These are phyloP conservation scores for Arthrobotrys iridis DNA, from an alignment of 2,329 filamentous ascomycete species.

Conservation along the genomic window DNA sequence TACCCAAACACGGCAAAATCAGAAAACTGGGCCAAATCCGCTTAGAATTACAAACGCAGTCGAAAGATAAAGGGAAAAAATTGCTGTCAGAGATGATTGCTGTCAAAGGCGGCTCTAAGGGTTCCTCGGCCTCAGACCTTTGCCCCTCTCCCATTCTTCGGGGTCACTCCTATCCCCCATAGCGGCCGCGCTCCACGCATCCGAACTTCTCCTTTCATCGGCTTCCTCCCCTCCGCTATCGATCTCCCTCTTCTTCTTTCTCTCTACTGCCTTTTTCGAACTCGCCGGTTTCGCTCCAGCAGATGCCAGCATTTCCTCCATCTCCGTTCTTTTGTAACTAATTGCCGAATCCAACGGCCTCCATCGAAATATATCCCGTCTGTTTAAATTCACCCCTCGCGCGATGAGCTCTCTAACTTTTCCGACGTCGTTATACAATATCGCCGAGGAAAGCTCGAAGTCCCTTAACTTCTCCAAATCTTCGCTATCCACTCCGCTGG, in stretches of 20 bases:
- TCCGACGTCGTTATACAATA: constrained; percentile 1
- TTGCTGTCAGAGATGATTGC: not conserved
- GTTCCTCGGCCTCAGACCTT: not conserved
- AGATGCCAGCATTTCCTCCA: not conserved
- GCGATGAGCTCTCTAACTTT: constrained; percentile 7
- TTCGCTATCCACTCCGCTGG: not conserved
- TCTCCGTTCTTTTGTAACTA: not conserved
- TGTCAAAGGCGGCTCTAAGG: not conserved
- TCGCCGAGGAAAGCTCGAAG: constrained; percentile 10
- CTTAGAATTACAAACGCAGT: not conserved
- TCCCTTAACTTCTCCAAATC: constrained; percentile 8
- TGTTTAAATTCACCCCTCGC: not conserved
- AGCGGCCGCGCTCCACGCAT: constrained; percentile 17
- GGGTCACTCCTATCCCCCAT: not conserved
- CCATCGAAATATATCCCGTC: constrained; percentile 17
- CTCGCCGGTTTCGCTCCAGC: constrained; percentile 13
- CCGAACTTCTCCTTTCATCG: not conserved
- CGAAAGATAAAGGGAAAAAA: not conserved
- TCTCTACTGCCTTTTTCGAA: not conserved
- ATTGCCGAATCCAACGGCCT: constrained; percentile 19
- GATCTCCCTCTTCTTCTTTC: not conserved
- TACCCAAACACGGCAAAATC: too few species aligned
- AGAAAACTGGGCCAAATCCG: not conserved
- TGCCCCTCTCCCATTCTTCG: not conserved
- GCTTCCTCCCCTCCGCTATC: not conserved